phyloP scores from a whole-genome alignment of 2,329 filamentous ascomycete genomes.

The Plenodomus biglobosus region DNA sequence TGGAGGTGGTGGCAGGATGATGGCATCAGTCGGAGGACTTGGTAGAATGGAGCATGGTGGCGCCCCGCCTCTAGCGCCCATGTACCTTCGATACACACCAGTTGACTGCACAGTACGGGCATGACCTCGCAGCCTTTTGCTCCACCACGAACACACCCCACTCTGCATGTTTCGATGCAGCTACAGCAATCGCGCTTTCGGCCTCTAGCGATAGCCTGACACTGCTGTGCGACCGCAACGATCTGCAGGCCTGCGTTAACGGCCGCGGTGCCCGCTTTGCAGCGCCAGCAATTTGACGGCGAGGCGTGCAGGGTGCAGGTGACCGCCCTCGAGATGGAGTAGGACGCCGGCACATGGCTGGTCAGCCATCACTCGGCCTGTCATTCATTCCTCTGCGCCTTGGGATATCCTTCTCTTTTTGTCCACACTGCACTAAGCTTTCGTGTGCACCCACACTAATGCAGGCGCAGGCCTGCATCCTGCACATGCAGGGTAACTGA shows the following conservation, averaged over 20 bases:
- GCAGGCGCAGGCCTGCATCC: conserved; percentile 21
- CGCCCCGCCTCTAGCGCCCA: conserved; percentile 23
- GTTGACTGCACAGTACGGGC: too few relatives aligned
- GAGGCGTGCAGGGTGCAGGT: conserved; percentile 33
- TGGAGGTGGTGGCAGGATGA: conserved; percentile 13
- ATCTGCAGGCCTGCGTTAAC: conserved; percentile 41
- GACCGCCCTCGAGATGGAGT: conserved; percentile 28
- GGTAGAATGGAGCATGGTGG: conserved; percentile 9
- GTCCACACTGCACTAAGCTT: conserved; percentile 42
- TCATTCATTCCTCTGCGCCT: conserved; percentile 36
- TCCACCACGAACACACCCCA: conserved; percentile 9
- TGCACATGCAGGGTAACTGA: conserved; percentile 21
- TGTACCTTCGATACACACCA: too few relatives aligned
- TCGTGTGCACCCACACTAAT: conserved; percentile 40
- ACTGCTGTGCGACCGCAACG: conserved; percentile 18
- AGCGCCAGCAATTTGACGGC: conserved; percentile 29
- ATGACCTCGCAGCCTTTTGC: conserved; percentile 14
- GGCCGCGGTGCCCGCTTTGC: conserved; percentile 25
- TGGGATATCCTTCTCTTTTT: conserved; percentile 32
- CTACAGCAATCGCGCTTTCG: conserved; percentile 18
- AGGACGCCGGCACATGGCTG: conserved; percentile 26
- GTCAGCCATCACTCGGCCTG: conserved; percentile 34
- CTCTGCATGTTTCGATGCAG: conserved; percentile 8
- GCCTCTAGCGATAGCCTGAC: conserved; percentile 15
- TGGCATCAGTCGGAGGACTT: conserved; percentile 13